Percentiles rank a stretch among this genome's conserved stretches.
Conservation (phyloP, 1,284 basidiomycete genomes). For the Coniferiporia sulphurascens region DNA sequence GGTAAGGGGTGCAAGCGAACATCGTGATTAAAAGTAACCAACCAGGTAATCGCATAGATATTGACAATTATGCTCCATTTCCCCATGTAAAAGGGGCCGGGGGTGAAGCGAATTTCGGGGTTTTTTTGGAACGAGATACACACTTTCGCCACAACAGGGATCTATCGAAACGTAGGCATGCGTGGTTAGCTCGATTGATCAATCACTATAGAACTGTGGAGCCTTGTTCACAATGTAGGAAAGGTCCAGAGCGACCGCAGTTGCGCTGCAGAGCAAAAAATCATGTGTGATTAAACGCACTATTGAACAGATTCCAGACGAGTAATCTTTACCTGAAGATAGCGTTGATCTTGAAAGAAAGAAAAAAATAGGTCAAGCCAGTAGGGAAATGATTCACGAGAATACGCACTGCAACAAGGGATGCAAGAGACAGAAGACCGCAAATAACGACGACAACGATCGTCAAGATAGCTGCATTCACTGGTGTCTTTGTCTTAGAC, state of each 20-base stretch:
- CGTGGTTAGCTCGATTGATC: background rate
- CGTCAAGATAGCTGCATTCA: conserved; percentile 23
- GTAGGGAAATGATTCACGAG: background rate
- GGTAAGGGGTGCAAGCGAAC: background rate
- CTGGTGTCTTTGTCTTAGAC: conserved; percentile 19
- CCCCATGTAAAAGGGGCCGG: conserved; percentile 22
- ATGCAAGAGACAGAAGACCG: conserved; percentile 24
- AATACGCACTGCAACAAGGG: conserved; percentile 17
- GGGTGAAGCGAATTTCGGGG: conserved; percentile 16
- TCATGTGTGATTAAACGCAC: background rate
- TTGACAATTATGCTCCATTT: conserved; percentile 20
- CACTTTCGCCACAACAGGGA: conserved; percentile 19
- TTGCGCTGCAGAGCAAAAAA: conserved; percentile 15
- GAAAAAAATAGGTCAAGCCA: background rate
- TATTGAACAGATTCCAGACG: background rate
- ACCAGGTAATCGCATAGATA: conserved; percentile 21
- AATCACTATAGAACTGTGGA: background rate
- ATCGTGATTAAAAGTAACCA: background rate
- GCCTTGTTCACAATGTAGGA: conserved; percentile 18
- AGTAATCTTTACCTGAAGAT: conserved; percentile 19
- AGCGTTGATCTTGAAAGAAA: conserved; percentile 19
- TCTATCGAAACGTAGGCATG: conserved; percentile 6
- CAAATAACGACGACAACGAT: conserved; percentile 21
- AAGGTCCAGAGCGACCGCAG: conserved; percentile 21
- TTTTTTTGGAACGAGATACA: conserved; percentile 17